Evolutionary conservation across 2,329 filamentous ascomycete species (phyloP).

Genomic region (Paecilomyces niveus): DNA sequence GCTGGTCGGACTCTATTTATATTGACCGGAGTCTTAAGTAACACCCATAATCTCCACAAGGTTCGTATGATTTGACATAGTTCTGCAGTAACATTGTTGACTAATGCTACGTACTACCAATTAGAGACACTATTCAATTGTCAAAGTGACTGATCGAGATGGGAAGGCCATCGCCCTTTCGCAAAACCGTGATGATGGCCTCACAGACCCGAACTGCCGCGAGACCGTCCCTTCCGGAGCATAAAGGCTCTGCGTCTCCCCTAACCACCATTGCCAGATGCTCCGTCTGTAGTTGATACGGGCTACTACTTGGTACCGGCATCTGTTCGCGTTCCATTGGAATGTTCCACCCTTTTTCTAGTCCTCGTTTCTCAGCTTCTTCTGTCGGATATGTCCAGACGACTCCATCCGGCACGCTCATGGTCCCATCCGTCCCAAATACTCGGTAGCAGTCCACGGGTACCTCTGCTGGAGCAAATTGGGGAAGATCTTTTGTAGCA

Average conservation of each 20-base stretch:
- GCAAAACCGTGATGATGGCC: background rate
- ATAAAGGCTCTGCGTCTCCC: constrained; percentile 1
- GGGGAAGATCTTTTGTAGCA: constrained; percentile 7
- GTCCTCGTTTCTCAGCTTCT: background rate
- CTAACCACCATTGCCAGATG: constrained; percentile 4
- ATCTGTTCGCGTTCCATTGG: no score
- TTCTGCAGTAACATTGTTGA: no score
- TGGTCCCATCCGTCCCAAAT: constrained; percentile 4
- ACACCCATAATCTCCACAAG: no score
- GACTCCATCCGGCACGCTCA: constrained; percentile 3
- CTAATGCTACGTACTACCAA: no score
- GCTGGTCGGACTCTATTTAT: no score
- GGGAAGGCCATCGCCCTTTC: no score
- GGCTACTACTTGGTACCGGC: no score
- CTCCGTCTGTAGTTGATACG: background rate
- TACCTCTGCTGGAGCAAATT: constrained; percentile 1
- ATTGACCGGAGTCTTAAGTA: no score
- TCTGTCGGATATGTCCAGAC: constrained; percentile 3
- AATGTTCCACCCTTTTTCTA: background rate
- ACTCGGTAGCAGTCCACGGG: constrained; percentile 6
- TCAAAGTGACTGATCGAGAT: no score
- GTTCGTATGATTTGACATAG: no score
- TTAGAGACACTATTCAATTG: no score
- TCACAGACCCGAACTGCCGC: constrained; percentile 8
- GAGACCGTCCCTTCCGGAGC: constrained; percentile 8